Conservation (phyloP, 768 basidiomycete species). For the Kwoniella europaea region DNA sequence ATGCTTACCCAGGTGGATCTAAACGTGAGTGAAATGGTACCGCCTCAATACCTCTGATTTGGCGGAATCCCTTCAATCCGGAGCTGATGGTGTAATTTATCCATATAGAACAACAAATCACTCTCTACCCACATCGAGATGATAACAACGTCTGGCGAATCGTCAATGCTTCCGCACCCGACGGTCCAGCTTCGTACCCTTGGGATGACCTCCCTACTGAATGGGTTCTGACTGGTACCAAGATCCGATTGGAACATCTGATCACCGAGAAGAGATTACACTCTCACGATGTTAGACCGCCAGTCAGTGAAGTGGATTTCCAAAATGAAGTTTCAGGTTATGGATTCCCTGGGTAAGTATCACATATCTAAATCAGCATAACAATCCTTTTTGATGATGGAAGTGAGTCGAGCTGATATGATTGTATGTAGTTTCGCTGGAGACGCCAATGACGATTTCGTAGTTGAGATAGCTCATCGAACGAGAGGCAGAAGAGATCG, state of each 20-base stretch:
- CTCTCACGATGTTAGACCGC: conserved; percentile 92
- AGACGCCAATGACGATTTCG: conserved; percentile 87
- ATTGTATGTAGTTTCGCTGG: conserved; percentile 65
- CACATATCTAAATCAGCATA: no score
- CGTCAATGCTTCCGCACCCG: conserved; percentile 69
- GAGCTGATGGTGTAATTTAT: background rate
- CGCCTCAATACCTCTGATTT: no score
- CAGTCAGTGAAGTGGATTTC: conserved; percentile 96
- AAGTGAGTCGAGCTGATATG: background rate
- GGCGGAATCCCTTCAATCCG: no score
- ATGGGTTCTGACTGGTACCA: conserved; percentile 69
- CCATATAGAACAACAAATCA: conserved; percentile 88
- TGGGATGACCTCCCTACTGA: conserved; percentile 66
- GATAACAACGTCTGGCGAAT: conserved; percentile 93
- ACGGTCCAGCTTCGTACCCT: conserved; percentile 60
- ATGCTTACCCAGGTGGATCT: conserved; percentile 87
- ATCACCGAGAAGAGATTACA: conserved; percentile 84
- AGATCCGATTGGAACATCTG: conserved; percentile 80
- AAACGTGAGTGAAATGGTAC: conserved; percentile 67
- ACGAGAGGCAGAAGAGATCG: conserved; percentile 61
- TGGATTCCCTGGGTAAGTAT: conserved; percentile 70
- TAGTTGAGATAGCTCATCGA: conserved; percentile 80
- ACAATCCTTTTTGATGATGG: no score
- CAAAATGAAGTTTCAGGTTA: conserved; percentile 98
- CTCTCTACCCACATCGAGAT: conserved; percentile 98